Evolutionary conservation across 2,329 filamentous ascomycete species (phyloP).

Genomic region (Lachnellula occidentalis): DNA sequence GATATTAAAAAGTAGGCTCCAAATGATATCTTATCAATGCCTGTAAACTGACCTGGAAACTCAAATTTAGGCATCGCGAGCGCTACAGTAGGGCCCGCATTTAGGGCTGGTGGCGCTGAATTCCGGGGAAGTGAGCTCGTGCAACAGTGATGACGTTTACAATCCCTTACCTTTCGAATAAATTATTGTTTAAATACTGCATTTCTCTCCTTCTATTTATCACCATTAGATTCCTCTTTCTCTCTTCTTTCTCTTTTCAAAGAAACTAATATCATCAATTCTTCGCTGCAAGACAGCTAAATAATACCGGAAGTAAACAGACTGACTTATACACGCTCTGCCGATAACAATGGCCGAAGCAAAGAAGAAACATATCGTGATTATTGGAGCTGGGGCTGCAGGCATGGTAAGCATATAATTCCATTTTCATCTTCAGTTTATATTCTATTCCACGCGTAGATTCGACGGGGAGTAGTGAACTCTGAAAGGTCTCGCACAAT

Average conservation of each 20-base stretch:
- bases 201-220: not conserved
- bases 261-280: not conserved
- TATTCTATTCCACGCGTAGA: not conserved
- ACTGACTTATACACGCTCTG: not conserved
- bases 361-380: constrained; percentile 44
- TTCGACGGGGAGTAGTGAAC: too few relatives aligned
- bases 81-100: too few relatives aligned
- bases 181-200: too few relatives aligned
- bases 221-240: not conserved
- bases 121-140: too few relatives aligned
- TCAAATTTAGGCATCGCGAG: too few relatives aligned
- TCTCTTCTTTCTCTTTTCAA: not conserved
- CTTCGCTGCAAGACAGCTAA: not conserved
- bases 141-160: too few relatives aligned
- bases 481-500: too few relatives aligned
- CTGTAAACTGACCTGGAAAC: too few relatives aligned
- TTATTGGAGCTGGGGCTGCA: constrained; percentile 58
- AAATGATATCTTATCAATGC: too few relatives aligned
- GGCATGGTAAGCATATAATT: constrained; percentile 43
- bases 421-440: not conserved
- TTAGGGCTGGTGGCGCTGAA: too few relatives aligned
- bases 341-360: not conserved
- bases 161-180: too few relatives aligned
- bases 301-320: not conserved
- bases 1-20: too few relatives aligned